Percentiles rank a stretch among this genome's conserved stretches.
Conservation (phyloP, 768 basidiomycete genomes). For the Leccinum obscurum region DNA sequence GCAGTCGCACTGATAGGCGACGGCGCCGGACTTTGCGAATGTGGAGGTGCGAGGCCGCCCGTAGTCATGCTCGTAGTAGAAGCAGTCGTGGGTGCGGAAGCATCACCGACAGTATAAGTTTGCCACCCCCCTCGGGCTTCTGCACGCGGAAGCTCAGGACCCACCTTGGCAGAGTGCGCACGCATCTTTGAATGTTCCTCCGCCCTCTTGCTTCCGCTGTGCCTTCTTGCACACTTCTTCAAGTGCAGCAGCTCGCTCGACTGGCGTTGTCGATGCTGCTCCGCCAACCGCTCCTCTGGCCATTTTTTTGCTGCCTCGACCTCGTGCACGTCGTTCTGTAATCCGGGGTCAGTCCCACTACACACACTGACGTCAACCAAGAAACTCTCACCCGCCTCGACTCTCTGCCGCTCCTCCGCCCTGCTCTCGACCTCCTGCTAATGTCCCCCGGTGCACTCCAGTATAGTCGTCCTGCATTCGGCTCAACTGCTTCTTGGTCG, state of each 20-base stretch:
- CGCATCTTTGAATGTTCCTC: conserved; percentile 44
- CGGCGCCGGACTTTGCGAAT: conserved; percentile 58
- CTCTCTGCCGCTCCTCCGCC: no score
- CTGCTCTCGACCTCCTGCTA: no score
- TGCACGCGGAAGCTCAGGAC: conserved; percentile 24
- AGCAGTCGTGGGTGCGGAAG: conserved; percentile 4
- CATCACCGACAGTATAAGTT: conserved; percentile 14
- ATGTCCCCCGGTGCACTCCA: no score
- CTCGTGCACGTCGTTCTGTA: no score
- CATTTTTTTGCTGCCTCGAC: no score
- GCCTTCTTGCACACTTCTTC: conserved; percentile 60
- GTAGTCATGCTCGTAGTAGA: neutral
- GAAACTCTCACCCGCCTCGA: no score
- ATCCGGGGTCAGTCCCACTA: no score
- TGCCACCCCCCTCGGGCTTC: conserved; percentile 12
- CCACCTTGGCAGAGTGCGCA: conserved; percentile 25
- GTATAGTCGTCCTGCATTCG: no score
- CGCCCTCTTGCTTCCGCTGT: conserved; percentile 71
- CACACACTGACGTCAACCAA: no score
- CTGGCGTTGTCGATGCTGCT: conserved; percentile 45
- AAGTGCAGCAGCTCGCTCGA: conserved; percentile 47
- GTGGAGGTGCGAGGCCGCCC: conserved; percentile 36
- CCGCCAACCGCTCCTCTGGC: no score
- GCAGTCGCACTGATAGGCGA: conserved; percentile 3
- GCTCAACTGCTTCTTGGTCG: no score